Evolutionary conservation across 2,329 filamentous ascomycete species (phyloP).

Genomic region (Coniochaeta ligniaria): DNA sequence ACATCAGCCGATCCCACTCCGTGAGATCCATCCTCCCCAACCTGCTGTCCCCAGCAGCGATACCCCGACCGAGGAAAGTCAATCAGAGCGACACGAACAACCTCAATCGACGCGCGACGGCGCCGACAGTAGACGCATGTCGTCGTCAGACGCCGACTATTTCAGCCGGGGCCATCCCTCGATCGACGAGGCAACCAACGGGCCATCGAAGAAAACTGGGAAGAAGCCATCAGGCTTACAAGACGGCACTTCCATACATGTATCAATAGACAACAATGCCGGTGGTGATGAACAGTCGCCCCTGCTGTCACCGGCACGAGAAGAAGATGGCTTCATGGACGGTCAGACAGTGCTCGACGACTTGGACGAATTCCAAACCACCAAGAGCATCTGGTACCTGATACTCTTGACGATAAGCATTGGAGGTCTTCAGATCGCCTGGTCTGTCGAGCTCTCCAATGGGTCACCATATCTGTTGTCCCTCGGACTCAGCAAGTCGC

Average conservation of each 20-base stretch:
- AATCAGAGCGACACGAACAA: not conserved
- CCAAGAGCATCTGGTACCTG: constrained; percentile 80
- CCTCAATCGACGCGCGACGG: not conserved
- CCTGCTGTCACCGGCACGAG: constrained; percentile 34
- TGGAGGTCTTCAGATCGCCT: constrained; percentile 85
- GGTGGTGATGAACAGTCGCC: constrained; percentile 38
- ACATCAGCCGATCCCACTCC: not conserved
- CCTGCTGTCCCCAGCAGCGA: not conserved
- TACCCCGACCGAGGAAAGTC: not conserved
- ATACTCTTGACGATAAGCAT: constrained; percentile 80
- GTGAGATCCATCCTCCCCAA: not conserved
- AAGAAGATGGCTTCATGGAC: constrained; percentile 27
- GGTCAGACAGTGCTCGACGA: constrained; percentile 26
- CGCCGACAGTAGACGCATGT: constrained; percentile 22
- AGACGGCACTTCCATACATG: constrained; percentile 13
- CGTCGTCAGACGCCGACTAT: constrained; percentile 27
- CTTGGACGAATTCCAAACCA: constrained; percentile 47
- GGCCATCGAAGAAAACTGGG: constrained; percentile 8
- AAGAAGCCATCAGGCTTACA: constrained; percentile 9
- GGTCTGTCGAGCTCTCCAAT: constrained; percentile 92
- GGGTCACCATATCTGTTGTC: constrained; percentile 80
- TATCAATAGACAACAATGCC: constrained; percentile 12
- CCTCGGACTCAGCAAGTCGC: constrained; percentile 72
- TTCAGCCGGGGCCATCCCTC: constrained; percentile 19
- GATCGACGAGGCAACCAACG: constrained; percentile 13